Percentiles rank a stretch among this genome's conserved stretches.
phyloP scores from a whole-genome alignment of 176 grass and related monocot species.

The Oryza longistaminata region DNA sequence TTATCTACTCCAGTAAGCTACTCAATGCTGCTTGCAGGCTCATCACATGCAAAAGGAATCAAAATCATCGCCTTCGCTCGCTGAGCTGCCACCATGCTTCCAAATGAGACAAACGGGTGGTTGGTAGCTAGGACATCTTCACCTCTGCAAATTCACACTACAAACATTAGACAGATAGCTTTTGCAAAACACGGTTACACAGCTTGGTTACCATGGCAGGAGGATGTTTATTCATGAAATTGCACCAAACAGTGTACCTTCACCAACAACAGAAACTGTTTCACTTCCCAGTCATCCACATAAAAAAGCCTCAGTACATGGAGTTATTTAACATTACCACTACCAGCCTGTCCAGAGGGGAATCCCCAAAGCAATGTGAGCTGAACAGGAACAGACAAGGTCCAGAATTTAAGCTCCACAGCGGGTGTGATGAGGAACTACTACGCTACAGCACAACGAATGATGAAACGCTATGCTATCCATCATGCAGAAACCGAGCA shows the following conservation, averaged over 20 bases:
- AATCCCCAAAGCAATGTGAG: constrained; percentile 30
- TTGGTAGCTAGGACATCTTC: neutral
- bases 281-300: constrained; percentile 25
- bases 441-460: constrained; percentile 1
- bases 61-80: neutral
- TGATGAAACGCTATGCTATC: constrained; percentile 2
- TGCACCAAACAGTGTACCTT: neutral
- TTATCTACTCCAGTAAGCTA: constrained; percentile 2
- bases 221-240: neutral
- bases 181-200: neutral
- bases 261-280: neutral
- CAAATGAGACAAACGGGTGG: constrained; percentile 5
- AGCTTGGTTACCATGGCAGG: constrained; percentile 11
- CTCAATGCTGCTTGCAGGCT: constrained; percentile 7
- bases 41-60: constrained; percentile 44
- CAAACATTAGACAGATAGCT: constrained; percentile 5
- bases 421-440: constrained; percentile 3
- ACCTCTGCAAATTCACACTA: neutral
- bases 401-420: constrained; percentile 33
- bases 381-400: constrained; percentile 31
- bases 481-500: constrained; percentile 26
- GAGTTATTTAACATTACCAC: constrained; percentile 32
- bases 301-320: constrained; percentile 31
- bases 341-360: constrained; percentile 15
- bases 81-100: neutral